Evolutionary conservation across 441 rosid species (phyloP).

Genomic region (Monsonia emarginata): DNA sequence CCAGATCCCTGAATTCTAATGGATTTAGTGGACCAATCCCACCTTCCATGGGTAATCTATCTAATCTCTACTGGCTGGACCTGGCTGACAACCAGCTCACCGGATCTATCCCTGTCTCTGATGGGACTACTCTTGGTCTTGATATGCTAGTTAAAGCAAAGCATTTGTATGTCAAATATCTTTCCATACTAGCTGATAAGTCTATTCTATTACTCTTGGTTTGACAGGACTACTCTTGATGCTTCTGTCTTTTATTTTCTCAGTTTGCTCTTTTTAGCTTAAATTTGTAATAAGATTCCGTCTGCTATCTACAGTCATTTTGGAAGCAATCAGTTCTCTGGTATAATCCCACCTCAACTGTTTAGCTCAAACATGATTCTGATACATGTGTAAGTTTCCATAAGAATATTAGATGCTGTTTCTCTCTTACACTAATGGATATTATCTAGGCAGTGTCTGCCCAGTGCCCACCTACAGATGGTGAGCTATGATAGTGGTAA

Average conservation of each 20-base stretch:
- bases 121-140: conserved; percentile 54
- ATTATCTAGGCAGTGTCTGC: too few relatives aligned
- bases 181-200: not conserved
- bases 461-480: too few relatives aligned
- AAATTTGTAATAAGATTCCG: not conserved
- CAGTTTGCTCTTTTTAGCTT: not conserved
- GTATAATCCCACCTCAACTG: conserved; percentile 43
- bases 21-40: conserved; percentile 59
- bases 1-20: conserved; percentile 68
- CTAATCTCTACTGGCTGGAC: conserved; percentile 61
- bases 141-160: conserved; percentile 44
- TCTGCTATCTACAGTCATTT: conserved; percentile 38
- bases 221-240: not conserved
- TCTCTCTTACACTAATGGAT: too few relatives aligned
- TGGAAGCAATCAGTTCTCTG: conserved; percentile 54
- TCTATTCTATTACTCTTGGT: not conserved
- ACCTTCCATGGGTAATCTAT: conserved; percentile 51
- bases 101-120: conserved; percentile 64
- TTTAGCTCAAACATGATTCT: conserved; percentile 48
- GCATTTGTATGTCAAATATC: conserved; percentile 57
- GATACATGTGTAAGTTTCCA: conserved; percentile 55
- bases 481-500: too few relatives aligned
- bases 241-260: too few relatives aligned
- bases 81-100: conserved; percentile 57
- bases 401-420: not conserved